Evolutionary conservation across 2,329 filamentous ascomycete species (phyloP).

Genomic region (Chalaropsis ovoidea): DNA sequence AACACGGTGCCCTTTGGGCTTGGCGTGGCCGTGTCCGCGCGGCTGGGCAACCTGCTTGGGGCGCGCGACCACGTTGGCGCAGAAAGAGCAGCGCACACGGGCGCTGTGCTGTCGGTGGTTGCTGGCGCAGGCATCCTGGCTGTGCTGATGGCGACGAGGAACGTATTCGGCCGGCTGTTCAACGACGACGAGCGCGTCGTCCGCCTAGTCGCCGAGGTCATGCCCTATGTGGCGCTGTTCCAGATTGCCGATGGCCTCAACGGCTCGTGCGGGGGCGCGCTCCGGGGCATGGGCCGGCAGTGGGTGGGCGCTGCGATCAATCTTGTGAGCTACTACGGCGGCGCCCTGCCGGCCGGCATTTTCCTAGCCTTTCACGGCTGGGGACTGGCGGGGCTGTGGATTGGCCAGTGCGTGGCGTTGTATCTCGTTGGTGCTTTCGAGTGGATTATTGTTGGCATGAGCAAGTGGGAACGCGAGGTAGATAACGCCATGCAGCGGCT

Average conservation of each 20-base stretch:
- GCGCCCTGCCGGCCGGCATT: constrained; percentile 69
- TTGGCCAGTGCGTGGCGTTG: constrained; percentile 70
- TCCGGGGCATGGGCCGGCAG: constrained; percentile 77
- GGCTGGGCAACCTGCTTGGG: constrained; percentile 72
- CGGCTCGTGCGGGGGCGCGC: constrained; percentile 68
- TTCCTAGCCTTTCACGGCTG: constrained; percentile 79
- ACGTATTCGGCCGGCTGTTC: constrained; percentile 69
- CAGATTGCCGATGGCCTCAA: constrained; percentile 85
- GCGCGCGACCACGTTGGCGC: constrained; percentile 56
- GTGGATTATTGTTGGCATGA: constrained; percentile 68
- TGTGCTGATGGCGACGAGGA: constrained; percentile 57
- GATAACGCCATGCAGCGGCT: constrained; percentile 60
- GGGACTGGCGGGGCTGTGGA: constrained; percentile 71
- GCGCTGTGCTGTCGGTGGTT: constrained; percentile 61
- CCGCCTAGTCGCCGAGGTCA: constrained; percentile 60
- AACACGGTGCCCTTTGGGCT: constrained; percentile 81
- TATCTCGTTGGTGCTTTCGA: constrained; percentile 70
- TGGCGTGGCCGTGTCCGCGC: constrained; percentile 66
- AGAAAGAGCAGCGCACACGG: constrained; percentile 60
- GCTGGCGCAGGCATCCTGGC: constrained; percentile 58
- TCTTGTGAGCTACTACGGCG: constrained; percentile 71
- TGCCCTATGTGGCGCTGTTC: constrained; percentile 80
- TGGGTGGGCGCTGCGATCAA: constrained; percentile 78
- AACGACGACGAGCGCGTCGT: constrained; percentile 67
- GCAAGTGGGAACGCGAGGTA: constrained; percentile 67